These are phyloP conservation scores for Flaveria trinervia DNA, from an alignment of 129 eudicot genomes.

Conservation along the genomic window DNA sequence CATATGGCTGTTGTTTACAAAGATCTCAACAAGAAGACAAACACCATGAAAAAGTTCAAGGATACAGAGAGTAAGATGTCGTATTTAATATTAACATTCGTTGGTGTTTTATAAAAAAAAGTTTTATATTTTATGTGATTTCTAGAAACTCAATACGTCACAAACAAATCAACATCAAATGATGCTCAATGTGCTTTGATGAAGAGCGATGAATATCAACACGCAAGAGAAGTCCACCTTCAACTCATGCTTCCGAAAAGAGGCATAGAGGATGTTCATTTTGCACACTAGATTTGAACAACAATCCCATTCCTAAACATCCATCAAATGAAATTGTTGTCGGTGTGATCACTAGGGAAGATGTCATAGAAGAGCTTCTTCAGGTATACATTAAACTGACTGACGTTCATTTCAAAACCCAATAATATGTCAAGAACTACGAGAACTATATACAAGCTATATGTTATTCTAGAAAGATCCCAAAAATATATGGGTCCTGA, in stretches of 20 bases:
- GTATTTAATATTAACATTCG: neutral
- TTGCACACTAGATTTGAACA: slow-evolving; percentile 86
- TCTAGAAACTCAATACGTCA: slow-evolving; percentile 45
- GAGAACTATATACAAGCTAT: too few relatives aligned
- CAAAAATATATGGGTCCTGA: too few relatives aligned
- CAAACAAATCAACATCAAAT: slow-evolving; percentile 37
- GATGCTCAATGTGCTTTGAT: slow-evolving; percentile 28
- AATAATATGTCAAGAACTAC: too few relatives aligned
- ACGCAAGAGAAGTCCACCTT: slow-evolving; percentile 58
- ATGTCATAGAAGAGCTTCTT: slow-evolving; percentile 98
- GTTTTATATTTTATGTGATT: neutral
- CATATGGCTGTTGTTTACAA: slow-evolving; percentile 96
- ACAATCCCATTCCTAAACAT: slow-evolving; percentile 63
- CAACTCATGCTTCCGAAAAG: slow-evolving; percentile 85
- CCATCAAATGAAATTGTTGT: slow-evolving; percentile 71
- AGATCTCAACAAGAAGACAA: slow-evolving; percentile 59
- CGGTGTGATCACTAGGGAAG: slow-evolving; percentile 95
- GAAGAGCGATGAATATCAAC: slow-evolving; percentile 50
- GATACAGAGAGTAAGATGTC: slow-evolving; percentile 47
- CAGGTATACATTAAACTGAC: slow-evolving; percentile 47
- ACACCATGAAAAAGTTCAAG: slow-evolving; percentile 38
- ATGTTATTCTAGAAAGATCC: too few relatives aligned
- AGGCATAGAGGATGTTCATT: slow-evolving; percentile 93
- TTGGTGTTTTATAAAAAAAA: neutral
- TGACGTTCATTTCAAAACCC: too few relatives aligned